Conservation (phyloP, 2,329 filamentous ascomycete genomes). For the Diaporthe sp. region DNA sequence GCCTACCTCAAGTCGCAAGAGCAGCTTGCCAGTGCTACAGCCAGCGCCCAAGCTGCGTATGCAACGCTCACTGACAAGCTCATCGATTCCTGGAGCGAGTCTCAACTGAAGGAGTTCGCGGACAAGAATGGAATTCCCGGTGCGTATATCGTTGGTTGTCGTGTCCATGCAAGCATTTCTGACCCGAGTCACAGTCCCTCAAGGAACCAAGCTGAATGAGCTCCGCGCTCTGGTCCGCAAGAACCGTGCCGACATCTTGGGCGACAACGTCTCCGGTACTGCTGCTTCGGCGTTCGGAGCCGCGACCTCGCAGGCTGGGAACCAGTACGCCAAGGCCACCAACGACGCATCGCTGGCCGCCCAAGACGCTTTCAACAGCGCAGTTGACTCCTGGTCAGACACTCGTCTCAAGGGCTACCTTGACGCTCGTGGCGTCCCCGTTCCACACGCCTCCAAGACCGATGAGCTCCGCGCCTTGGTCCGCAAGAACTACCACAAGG, state of each 20-base stretch:
- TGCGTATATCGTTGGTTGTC: conserved; percentile 44
- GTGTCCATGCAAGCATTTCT: conserved; percentile 25
- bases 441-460: conserved; percentile 78
- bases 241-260: conserved; percentile 80
- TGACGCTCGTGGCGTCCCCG: conserved; percentile 81
- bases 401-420: conserved; percentile 84
- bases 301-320: conserved; percentile 81
- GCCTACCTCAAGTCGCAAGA: conserved; percentile 79
- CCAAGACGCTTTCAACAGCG: conserved; percentile 77
- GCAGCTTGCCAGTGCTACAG: conserved; percentile 70
- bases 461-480: conserved; percentile 82
- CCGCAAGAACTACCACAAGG: conserved; percentile 80
- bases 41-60: conserved; percentile 78
- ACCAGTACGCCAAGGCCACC: conserved; percentile 83
- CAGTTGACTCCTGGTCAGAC: conserved; percentile 77
- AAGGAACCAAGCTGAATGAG: conserved; percentile 92
- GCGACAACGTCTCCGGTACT: conserved; percentile 72
- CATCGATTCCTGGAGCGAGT: conserved; percentile 91
- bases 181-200: conserved; percentile 74
- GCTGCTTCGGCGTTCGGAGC: conserved; percentile 76
- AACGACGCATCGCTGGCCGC: conserved; percentile 73
- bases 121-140: conserved; percentile 86
- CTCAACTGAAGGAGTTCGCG: conserved; percentile 89
- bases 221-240: conserved; percentile 91
- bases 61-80: conserved; percentile 84